phyloP scores from a whole-genome alignment of 1,284 basidiomycete genomes.

The Lentinula novae-zelandiae region DNA sequence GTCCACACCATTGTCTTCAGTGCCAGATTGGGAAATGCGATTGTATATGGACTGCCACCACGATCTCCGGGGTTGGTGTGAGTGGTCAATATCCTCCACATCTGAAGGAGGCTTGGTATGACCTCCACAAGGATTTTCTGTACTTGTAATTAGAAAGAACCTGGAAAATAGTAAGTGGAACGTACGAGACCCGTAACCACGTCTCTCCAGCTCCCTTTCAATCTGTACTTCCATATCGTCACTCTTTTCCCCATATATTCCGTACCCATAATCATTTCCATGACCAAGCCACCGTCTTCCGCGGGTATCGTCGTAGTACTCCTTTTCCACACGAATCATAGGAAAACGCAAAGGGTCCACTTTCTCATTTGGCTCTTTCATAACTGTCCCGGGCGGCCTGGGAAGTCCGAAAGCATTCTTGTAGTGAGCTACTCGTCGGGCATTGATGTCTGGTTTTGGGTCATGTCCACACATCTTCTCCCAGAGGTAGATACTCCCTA shows the following conservation, averaged over 20 bases:
- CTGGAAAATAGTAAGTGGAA: constrained; percentile 15
- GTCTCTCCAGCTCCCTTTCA: constrained; percentile 44
- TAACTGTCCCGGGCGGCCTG: constrained; percentile 20
- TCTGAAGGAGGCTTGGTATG: constrained; percentile 17
- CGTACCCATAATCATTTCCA: constrained; percentile 43
- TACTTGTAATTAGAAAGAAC: not conserved
- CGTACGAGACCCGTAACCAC: constrained; percentile 37
- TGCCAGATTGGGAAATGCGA: constrained; percentile 44
- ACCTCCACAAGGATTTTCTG: constrained; percentile 21
- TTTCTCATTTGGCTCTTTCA: constrained; percentile 1
- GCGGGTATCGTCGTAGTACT: constrained; percentile 36
- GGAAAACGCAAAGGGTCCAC: constrained; percentile 21
- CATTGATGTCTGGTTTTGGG: constrained; percentile 43
- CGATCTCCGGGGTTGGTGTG: constrained; percentile 33
- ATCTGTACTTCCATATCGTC: constrained; percentile 50
- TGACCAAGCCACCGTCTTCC: constrained; percentile 51
- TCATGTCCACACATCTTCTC: constrained; percentile 45
- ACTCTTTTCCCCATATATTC: constrained; percentile 46
- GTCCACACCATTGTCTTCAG: constrained; percentile 25
- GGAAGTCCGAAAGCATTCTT: constrained; percentile 47
- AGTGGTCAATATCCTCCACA: constrained; percentile 15
- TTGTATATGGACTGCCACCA: constrained; percentile 58
- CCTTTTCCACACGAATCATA: constrained; percentile 29
- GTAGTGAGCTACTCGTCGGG: constrained; percentile 44
- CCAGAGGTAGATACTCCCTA: constrained; percentile 51